Evolutionary conservation across 305 asterid species (phyloP), one percentile per base, ranked within the genome.

Genomic region (Plantago lanceolata): DNA sequence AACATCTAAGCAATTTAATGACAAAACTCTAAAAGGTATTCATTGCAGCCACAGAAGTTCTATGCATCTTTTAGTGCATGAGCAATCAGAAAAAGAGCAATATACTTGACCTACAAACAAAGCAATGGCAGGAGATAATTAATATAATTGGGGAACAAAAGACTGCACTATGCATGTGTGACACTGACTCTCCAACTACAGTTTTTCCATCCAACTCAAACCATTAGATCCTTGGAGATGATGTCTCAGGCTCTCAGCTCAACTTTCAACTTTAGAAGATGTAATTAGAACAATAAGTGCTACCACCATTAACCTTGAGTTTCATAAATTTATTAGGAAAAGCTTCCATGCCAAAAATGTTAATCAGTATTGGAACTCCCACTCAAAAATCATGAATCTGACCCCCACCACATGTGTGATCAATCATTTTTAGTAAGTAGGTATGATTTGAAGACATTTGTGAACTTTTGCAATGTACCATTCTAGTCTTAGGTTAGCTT

Each of bases 401-500:
- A 54, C 24, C 59, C 59, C 59, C 59, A 54, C 59, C 17, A 17
- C 59, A 54, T 54, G 59, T 54, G 37, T 54, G 59, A 26, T 54
- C 24, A 54, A 54, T 24, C 26, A 17, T 54, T n/a, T 18, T 24
- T 54, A 54, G 37, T 24, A 33, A 21, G 59, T 54, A 16, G 26
- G 19, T 54, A 54, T 54, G 59, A 54, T 54, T 33, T 54, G 59
- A 26, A 33, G 15, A 21, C 40, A 50, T 18, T 18, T 50, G 24
- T 17, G 55, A 50, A 50, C 56, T 50, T 50, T 50, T 50, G 28
- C 28, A 50, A 24, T 50, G 8, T 50, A 17, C 55, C 55, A 20
- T 50, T 50, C 28, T 50, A 50, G 21, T 50, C 56, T 19, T 50
- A 50, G 56, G 56, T 50, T 19, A 8, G 16, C 20, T 50, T 19